Base-by-base conservation (phyloP, 345 rosid genomes). In the Hibiscus trionum region DNA sequence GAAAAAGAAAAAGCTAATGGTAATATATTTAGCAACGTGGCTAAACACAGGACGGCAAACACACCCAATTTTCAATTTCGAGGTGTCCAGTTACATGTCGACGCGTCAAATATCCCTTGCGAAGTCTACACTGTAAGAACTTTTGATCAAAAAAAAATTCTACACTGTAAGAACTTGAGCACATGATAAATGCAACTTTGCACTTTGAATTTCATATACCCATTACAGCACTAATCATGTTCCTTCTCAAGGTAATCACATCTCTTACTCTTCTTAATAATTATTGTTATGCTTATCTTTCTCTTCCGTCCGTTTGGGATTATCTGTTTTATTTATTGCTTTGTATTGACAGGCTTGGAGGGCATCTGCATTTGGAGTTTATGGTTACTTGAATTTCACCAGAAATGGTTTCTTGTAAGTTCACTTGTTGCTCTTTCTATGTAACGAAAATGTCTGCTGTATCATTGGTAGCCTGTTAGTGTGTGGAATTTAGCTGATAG, bases 341-440 rank as follows among this genome's bases (percentile, higher is more conserved):
- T 44, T 46, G 61, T 66, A 7, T 59, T 17, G 11, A 69, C 82
- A 91, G 96, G 69, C 90, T 77, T 93, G 98, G 96, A 86, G 96
- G 82, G 71, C 78, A 15, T 78, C 97, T 61, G 87, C 91, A 75
- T 91, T 93, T 76, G 96, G 93, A 21, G 74, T 80, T 49, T 91
- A 83, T 68, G 98, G 98, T 71, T 89, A 82, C 72, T 76, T 86
- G 72, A 91, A 93, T 71, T 93, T 91, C 88, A 91, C 97, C 82
- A 87, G 82, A 76, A 84, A 85, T 35, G 97, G 81, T 68, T 89
- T 88, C 91, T 16, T 84, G 98, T 89, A 84, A 85, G 93, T 76
- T 57, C 7, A 12, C 19, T 52, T 68, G 15, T 68, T 50, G 26
- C 39, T 29, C 26, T 2, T 39, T 7, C 50, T 42, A 16, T 64